Conservation (phyloP, 2,329 filamentous ascomycete genomes). For the Trichoderma guizhouense region DNA sequence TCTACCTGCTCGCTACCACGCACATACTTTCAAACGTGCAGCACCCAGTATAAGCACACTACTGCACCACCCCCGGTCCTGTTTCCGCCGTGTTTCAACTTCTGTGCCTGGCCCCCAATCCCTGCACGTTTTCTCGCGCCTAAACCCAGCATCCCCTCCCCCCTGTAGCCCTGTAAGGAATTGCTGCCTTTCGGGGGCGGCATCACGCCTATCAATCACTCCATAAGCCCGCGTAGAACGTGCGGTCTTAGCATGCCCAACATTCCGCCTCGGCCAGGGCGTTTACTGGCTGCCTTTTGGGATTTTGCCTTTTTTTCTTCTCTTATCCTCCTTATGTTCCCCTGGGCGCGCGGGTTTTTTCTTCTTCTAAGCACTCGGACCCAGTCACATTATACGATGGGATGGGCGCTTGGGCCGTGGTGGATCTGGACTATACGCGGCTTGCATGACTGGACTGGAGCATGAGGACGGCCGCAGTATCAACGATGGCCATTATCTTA, state of each 20-base stretch:
- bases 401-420: slow-evolving; percentile 2
- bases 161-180: background rate
- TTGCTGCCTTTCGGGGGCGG: background rate
- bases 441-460: background rate
- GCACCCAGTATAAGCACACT: background rate
- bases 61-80: background rate
- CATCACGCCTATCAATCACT: background rate
- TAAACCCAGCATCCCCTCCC: background rate
- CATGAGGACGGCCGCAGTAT: background rate
- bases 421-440: background rate
- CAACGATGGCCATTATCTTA: background rate
- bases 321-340: background rate
- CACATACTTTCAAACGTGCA: background rate
- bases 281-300: background rate
- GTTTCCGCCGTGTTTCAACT: slow-evolving; percentile 1
- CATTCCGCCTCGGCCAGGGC: background rate
- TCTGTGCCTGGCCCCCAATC: slow-evolving; percentile 1
- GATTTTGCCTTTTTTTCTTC: background rate
- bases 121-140: background rate
- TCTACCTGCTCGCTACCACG: background rate
- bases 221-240: background rate
- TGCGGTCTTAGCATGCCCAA: background rate
- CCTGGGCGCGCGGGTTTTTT: background rate
- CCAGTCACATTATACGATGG: background rate
- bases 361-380: background rate